Conservation (phyloP, 2,329 filamentous ascomycete genomes). For the Didymella sp. region DNA sequence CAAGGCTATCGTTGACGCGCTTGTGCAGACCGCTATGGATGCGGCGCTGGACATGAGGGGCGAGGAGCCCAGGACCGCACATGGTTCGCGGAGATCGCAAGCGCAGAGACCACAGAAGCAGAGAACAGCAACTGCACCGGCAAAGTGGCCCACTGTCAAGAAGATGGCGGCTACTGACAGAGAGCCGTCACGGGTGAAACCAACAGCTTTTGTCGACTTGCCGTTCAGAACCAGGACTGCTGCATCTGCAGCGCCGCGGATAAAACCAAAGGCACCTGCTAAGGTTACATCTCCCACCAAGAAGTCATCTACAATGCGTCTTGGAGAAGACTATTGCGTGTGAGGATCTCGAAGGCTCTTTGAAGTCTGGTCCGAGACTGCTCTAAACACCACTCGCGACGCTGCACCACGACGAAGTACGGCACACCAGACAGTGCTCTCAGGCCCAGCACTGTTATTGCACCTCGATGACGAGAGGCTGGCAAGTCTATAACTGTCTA, state of each 20-base stretch:
- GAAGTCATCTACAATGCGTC: background rate
- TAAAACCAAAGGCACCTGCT: background rate
- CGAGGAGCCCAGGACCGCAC: background rate
- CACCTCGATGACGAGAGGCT: background rate
- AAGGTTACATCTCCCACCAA: background rate
- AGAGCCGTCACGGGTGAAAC: background rate
- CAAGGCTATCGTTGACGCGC: conserved; percentile 1
- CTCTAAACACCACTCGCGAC: background rate
- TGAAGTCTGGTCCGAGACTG: background rate
- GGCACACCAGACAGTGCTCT: background rate
- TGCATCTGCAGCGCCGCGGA: background rate
- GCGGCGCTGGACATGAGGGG: background rate
- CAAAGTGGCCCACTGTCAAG: background rate
- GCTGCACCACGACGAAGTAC: background rate
- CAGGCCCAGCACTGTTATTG: background rate
- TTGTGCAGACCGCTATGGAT: conserved; percentile 8
- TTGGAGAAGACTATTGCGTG: background rate
- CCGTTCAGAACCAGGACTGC: background rate
- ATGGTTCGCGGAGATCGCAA: background rate
- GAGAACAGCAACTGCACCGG: background rate
- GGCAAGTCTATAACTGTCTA: conserved; percentile 23
- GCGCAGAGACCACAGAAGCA: background rate
- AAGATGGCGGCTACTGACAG: background rate
- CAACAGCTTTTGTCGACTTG: background rate
- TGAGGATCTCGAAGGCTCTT: background rate